A percentile compares a stretch with the other conserved stretches of the same genome.
phyloP scores from a whole-genome alignment of 768 basidiomycete genomes.

The Podaxis mareebaensis region DNA sequence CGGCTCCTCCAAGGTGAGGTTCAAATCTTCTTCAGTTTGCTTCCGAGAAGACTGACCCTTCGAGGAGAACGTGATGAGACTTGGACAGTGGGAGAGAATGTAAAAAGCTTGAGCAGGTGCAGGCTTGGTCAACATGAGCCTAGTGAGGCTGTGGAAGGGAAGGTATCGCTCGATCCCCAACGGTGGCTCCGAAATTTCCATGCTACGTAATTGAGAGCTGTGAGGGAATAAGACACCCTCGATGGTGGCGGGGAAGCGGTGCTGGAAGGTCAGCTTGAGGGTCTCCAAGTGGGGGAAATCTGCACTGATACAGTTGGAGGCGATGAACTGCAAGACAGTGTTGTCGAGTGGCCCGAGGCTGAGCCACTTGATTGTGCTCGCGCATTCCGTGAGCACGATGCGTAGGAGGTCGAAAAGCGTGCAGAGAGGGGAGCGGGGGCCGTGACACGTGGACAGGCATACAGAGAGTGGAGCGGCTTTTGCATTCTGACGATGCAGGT shows the following conservation, averaged over 20 bases:
- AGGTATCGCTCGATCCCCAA: not conserved
- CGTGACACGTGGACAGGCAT: not conserved
- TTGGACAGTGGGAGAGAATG: conserved; percentile 1
- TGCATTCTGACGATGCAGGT: conserved; percentile 3
- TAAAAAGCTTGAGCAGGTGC: not conserved
- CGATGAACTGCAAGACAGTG: not conserved
- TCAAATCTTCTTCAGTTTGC: not conserved
- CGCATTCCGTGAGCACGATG: not conserved
- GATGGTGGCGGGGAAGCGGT: not conserved
- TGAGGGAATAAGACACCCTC: not conserved
- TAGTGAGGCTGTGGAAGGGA: not conserved
- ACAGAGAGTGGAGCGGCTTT: not conserved
- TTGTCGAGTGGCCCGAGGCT: not conserved
- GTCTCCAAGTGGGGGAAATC: not conserved
- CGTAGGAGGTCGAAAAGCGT: not conserved
- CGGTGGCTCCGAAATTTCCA: not conserved
- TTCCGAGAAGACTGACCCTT: not conserved
- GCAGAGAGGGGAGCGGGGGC: not conserved
- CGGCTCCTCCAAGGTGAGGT: not conserved
- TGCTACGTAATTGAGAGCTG: not conserved
- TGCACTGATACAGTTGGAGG: not conserved
- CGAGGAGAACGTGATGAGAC: not conserved
- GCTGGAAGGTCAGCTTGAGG: not conserved
- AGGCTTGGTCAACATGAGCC: not conserved
- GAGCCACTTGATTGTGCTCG: not conserved